phyloP scores from a whole-genome alignment of 495 filamentous ascomycete genomes.

The Penicillium tannophilum region DNA sequence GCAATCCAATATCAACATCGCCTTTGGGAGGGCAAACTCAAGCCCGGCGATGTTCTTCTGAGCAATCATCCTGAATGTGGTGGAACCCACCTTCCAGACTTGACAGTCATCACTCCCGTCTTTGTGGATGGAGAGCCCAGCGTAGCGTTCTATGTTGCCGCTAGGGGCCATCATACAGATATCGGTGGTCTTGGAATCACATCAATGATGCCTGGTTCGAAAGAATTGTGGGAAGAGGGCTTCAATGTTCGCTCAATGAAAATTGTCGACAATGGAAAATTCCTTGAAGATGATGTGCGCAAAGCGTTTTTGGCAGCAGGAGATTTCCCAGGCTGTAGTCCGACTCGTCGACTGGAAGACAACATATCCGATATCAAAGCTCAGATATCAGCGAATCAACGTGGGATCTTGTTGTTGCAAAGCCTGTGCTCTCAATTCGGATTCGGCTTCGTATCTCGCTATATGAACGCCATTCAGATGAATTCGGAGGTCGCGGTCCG shows the following conservation, averaged over 20 bases:
- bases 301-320: constrained; percentile 8
- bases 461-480: constrained; percentile 8
- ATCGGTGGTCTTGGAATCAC: constrained; percentile 9
- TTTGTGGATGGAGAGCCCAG: constrained; percentile 2
- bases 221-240: constrained; percentile 8
- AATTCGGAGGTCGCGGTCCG: neutral
- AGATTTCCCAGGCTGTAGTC: constrained; percentile 5
- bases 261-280: constrained; percentile 2
- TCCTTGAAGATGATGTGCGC: constrained; percentile 3
- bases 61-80: constrained; percentile 53
- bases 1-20: constrained; percentile 80
- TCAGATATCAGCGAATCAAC: constrained; percentile 6
- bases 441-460: neutral
- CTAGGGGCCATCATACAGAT: constrained; percentile 7
- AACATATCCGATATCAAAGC: constrained; percentile 8
- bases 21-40: constrained; percentile 80
- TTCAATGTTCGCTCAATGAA: constrained; percentile 11
- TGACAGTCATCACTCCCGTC: constrained; percentile 8
- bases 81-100: constrained; percentile 6
- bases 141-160: constrained; percentile 7
- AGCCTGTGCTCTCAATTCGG: constrained; percentile 1
- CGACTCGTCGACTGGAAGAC: constrained; percentile 7
- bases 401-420: constrained; percentile 3
- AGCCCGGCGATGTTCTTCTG: constrained; percentile 81
- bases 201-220: constrained; percentile 10